These are phyloP conservation scores for Acanthamoeba castellanii DNA, from an alignment of 208 protist species.

Conservation along the genomic window DNA sequence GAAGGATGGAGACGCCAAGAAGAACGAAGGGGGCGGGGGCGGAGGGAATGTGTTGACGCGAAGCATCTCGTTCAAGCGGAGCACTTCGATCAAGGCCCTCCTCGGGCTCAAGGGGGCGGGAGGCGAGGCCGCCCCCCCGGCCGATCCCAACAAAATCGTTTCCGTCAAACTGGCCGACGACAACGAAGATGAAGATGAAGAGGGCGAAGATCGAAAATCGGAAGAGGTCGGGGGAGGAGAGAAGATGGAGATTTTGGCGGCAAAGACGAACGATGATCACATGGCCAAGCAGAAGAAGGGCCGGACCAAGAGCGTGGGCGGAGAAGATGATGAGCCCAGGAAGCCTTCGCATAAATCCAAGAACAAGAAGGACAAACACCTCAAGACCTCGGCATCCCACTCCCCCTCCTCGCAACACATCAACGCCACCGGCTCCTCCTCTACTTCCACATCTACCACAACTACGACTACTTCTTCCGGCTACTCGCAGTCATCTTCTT, in stretches of 20 bases:
- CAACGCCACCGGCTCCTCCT: neutral
- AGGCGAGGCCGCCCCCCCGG: neutral
- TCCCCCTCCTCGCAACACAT: too few species aligned
- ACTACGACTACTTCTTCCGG: neutral
- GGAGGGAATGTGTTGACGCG: neutral
- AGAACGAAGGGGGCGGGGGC: neutral
- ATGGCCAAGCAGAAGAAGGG: neutral
- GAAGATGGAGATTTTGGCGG: neutral
- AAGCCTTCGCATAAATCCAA: too few species aligned
- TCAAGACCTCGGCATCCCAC: neutral
- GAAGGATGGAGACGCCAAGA: neutral
- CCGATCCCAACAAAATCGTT: slow-evolving; percentile 27
- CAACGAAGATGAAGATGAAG: neutral
- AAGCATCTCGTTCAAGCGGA: slow-evolving; percentile 21
- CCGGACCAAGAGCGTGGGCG: neutral
- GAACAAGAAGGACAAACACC: neutral
- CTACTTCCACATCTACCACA: neutral
- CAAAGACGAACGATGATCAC: neutral
- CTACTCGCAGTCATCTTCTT: neutral
- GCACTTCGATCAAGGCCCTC: slow-evolving; percentile 7
- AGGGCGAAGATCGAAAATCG: neutral
- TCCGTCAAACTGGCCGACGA: neutral
- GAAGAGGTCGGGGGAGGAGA: neutral
- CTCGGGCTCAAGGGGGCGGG: neutral
- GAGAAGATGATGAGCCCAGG: neutral